These are phyloP conservation scores for Sicyos baderoa DNA, from an alignment of 306 rosid genomes.

Conservation along the genomic window DNA sequence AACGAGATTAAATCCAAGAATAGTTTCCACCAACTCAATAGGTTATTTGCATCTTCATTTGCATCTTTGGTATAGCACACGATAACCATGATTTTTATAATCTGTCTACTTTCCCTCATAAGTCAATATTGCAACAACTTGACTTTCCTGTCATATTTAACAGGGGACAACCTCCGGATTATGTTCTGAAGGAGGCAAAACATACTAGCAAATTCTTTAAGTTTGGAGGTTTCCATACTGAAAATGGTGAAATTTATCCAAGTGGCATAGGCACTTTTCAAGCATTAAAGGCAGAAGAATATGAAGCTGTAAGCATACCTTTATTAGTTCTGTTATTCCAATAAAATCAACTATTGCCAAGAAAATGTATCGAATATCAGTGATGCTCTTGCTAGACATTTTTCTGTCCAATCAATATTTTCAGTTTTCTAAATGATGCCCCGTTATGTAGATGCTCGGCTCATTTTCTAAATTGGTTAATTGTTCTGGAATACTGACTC, in stretches of 20 bases:
- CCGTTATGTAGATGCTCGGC: background rate
- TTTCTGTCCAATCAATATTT: background rate
- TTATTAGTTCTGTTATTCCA: background rate
- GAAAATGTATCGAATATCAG: background rate
- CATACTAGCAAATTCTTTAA: slow-evolving; percentile 83
- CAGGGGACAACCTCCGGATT: slow-evolving; percentile 97
- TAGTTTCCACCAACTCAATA: background rate
- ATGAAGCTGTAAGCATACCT: slow-evolving; percentile 72
- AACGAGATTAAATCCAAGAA: background rate
- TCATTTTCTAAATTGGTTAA: background rate
- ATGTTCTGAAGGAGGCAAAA: slow-evolving; percentile 85
- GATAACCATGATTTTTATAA: background rate
- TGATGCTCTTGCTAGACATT: slow-evolving; percentile 11
- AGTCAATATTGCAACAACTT: slow-evolving; percentile 11
- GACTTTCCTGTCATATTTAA: slow-evolving; percentile 26
- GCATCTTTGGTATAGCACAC: background rate
- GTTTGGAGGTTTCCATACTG: slow-evolving; percentile 67
- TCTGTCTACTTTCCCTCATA: background rate
- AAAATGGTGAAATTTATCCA: slow-evolving; percentile 44
- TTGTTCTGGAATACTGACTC: background rate
- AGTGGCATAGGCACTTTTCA: slow-evolving; percentile 57
- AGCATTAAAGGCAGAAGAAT: slow-evolving; percentile 83
- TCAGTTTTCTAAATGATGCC: slow-evolving; percentile 2
- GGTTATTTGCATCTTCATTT: background rate
- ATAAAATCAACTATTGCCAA: background rate